A percentile compares a stretch with the other conserved stretches of the same genome.
These are phyloP conservation scores for Candida parachauliodes DNA, from an alignment of 805 yeast genomes.

Conservation along the genomic window DNA sequence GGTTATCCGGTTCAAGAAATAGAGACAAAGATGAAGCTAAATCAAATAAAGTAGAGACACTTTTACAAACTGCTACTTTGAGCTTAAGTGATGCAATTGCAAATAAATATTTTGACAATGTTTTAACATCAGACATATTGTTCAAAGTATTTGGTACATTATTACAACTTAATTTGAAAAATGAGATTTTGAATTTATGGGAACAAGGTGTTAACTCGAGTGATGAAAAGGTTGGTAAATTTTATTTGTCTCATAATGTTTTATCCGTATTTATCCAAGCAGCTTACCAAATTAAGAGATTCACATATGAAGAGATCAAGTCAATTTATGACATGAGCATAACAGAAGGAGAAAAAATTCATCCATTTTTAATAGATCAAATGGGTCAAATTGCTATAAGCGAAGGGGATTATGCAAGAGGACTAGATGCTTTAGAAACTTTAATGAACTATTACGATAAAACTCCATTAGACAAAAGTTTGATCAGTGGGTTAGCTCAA, in stretches of 20 bases:
- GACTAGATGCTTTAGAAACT: constrained; percentile 59
- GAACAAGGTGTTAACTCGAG: constrained; percentile 53
- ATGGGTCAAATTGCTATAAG: constrained; percentile 71
- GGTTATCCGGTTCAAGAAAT: constrained; percentile 31
- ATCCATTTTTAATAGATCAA: constrained; percentile 56
- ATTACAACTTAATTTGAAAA: constrained; percentile 52
- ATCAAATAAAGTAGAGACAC: constrained; percentile 25
- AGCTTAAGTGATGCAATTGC: constrained; percentile 27
- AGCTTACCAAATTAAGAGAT: constrained; percentile 57
- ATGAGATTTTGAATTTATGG: constrained; percentile 71
- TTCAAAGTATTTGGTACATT: constrained; percentile 29
- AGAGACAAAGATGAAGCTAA: constrained; percentile 35
- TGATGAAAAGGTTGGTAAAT: constrained; percentile 21
- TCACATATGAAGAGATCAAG: constrained; percentile 57
- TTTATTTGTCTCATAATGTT: constrained; percentile 60
- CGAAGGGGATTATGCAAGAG: constrained; percentile 62
- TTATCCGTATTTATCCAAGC: constrained; percentile 69
- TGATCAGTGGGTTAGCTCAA: constrained; percentile 56
- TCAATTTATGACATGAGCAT: constrained; percentile 48
- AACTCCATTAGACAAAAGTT: constrained; percentile 18
- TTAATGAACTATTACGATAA: constrained; percentile 50
- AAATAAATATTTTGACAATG: constrained; percentile 25
- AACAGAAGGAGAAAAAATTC: constrained; percentile 23
- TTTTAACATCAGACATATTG: constrained; percentile 21
- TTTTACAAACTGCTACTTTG: constrained; percentile 31